Percentiles rank a stretch among this genome's conserved stretches.
Evolutionary conservation across 192 early-diverging fungal genomes (phyloP).

Genomic region (Backusella tuberculispora): DNA sequence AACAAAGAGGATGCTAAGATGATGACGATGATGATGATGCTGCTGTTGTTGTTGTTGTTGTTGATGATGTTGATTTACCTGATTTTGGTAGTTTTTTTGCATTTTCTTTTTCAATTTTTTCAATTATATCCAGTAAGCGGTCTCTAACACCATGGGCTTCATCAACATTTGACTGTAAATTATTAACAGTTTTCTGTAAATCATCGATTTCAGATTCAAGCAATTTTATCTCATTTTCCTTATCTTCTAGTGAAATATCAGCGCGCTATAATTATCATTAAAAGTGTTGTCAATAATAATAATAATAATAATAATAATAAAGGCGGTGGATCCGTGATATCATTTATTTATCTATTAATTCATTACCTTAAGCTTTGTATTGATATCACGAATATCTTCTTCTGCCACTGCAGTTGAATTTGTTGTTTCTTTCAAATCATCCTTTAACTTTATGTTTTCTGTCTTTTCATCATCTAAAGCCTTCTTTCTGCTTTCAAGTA

Average conservation of each 20-base stretch:
- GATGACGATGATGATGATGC: not conserved
- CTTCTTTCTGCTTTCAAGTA: not conserved
- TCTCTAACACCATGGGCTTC: constrained; percentile 11
- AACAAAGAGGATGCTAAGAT: too few relatives aligned
- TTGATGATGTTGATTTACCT: not conserved
- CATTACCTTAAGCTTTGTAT: not conserved
- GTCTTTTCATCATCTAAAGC: not conserved
- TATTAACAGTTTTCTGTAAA: not conserved
- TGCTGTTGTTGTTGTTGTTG: not conserved
- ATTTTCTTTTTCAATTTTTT: not conserved
- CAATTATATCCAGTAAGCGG: not conserved
- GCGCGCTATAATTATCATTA: not conserved
- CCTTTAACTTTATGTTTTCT: not conserved
- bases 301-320: too few relatives aligned
- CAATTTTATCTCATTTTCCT: not conserved
- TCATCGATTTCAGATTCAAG: not conserved
- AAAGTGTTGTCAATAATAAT: not conserved
- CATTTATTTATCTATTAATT: not conserved
- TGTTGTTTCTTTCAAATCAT: not conserved
- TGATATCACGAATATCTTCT: not conserved
- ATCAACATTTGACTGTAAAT: not conserved
- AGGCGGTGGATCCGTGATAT: too few relatives aligned
- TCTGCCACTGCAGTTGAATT: not conserved
- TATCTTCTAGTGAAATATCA: not conserved
- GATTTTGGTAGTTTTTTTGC: not conserved